Percentiles rank a stretch among this genome's conserved stretches.
Conservation (phyloP, 306 rosid genomes). For the Calophaca sinica region DNA sequence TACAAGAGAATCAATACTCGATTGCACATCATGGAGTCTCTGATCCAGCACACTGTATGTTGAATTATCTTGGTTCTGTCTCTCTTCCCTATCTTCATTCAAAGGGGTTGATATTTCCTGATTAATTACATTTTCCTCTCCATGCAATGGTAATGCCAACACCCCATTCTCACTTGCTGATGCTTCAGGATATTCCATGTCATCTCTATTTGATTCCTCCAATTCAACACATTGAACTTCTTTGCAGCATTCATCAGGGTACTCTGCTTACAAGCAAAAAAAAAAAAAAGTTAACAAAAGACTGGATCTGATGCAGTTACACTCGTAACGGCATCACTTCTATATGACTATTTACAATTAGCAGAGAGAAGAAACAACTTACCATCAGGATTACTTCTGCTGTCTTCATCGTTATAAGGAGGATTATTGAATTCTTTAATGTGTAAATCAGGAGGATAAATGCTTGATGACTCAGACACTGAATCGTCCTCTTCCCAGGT, state of each 20-base stretch:
- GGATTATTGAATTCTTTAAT: conserved; percentile 60
- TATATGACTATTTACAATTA: background rate
- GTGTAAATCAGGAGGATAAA: conserved; percentile 48
- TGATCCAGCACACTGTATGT: too few species aligned
- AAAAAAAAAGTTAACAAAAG: background rate
- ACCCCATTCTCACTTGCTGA: conserved; percentile 38
- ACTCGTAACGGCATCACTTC: conserved; percentile 24
- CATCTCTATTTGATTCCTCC: conserved; percentile 61
- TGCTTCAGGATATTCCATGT: too few species aligned
- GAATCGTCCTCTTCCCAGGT: conserved; percentile 75
- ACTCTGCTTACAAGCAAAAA: conserved; percentile 34
- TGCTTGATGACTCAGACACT: conserved; percentile 69
- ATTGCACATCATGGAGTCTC: too few species aligned
- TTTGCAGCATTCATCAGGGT: conserved; percentile 68
- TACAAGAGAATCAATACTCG: too few species aligned
- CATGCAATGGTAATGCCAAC: conserved; percentile 38
- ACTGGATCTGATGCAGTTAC: background rate
- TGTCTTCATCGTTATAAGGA: conserved; percentile 54
- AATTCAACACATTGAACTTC: conserved; percentile 74
- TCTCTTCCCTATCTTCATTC: conserved; percentile 31
- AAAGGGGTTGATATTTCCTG: conserved; percentile 50
- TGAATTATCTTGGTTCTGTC: too few species aligned
- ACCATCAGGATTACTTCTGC: conserved; percentile 55
- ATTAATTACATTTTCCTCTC: conserved; percentile 43
- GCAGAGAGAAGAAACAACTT: conserved; percentile 42